Base-by-base conservation (phyloP, 2,329 filamentous ascomycete genomes). In the Colletotrichum tamarilloi region DNA sequence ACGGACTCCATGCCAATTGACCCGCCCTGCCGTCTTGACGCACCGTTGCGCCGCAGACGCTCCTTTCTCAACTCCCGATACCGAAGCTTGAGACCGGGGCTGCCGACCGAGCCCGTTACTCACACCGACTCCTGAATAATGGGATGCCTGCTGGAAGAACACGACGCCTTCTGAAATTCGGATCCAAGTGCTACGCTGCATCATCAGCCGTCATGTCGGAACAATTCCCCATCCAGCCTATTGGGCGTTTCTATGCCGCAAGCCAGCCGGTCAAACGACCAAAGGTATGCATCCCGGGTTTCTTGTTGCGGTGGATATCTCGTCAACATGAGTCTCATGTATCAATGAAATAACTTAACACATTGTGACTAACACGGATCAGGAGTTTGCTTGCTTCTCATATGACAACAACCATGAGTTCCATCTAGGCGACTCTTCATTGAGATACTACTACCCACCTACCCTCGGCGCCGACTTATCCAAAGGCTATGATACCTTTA, bases 361-460 rank as follows among this genome's bases (percentile, higher is more conserved):
- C 5, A 2, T 24, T n/a, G 11, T n/a, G 3, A 9, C 58, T 68
- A 22, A 68, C 4, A 16, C 9, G 6, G 19, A 19, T 26, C 60
- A 96, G 92, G 97, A 99, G 85, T 94, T 99, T 76, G 90, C 96
- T 4, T 95, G 89, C 83, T 99, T 98, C 84, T 98, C 96, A 9
- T 98, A 97, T 83, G 94, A 98, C 81, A 90, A 95, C 57, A 86
- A 95, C 32, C 97, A 96, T 80, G 83, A 90, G 67, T 95, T 95
- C 78, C 92, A 87, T 62, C 89, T 93, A 4, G 95, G 94, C 75
- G 93, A 93, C 74, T 93, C 93, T 3, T 96, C 94, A 1, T 81
- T 99, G 76, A 91, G 92, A 76, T 98, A 96, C 85, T 98, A 98
- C 83, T 97, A 98, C 79, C 92, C 94, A 2, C 94, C 93, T 0